These are phyloP conservation scores for Chrysosporium keratinophilum DNA, from an alignment of 2,329 filamentous ascomycete species.

Conservation along the genomic window DNA sequence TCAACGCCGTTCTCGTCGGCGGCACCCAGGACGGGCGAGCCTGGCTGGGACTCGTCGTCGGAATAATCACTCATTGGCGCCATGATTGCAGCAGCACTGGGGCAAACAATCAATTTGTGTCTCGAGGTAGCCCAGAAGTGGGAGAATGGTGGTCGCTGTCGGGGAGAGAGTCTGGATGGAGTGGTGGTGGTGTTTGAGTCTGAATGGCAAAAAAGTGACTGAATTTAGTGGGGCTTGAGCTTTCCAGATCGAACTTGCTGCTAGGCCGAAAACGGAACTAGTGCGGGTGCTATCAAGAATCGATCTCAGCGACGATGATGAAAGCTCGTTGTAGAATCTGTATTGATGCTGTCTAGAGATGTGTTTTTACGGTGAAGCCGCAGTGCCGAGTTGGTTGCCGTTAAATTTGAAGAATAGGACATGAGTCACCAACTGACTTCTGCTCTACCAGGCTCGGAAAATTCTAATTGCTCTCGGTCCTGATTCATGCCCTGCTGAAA, in stretches of 20 bases:
- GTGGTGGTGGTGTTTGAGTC: not conserved
- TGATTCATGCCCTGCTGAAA: not conserved
- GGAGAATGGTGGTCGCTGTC: not conserved
- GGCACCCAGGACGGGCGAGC: slow-evolving; percentile 42
- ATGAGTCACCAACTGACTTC: too few relatives aligned
- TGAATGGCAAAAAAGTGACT: slow-evolving; percentile 2
- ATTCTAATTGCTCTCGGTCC: too few relatives aligned
- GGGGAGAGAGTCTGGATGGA: not conserved
- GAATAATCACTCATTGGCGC: slow-evolving; percentile 47
- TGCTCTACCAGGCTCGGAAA: too few relatives aligned
- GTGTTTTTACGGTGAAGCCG: too few relatives aligned
- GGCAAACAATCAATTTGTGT: not conserved
- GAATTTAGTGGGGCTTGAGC: slow-evolving; percentile 4
- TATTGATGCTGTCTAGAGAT: not conserved
- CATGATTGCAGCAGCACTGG: slow-evolving; percentile 33
- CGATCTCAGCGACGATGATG: not conserved
- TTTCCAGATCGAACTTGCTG: not conserved
- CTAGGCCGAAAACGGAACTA: slow-evolving; percentile 1
- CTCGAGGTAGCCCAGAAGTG: not conserved
- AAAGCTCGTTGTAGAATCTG: not conserved
- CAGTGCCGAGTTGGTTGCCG: too few relatives aligned
- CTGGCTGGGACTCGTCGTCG: slow-evolving; percentile 46
- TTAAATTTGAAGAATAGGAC: too few relatives aligned
- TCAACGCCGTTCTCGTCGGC: slow-evolving; percentile 40
- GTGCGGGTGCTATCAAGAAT: not conserved